A percentile compares a stretch with the other conserved stretches of the same genome.
These are phyloP conservation scores for Exophiala bonariae DNA, from an alignment of 2,329 filamentous ascomycete species.

Conservation along the genomic window DNA sequence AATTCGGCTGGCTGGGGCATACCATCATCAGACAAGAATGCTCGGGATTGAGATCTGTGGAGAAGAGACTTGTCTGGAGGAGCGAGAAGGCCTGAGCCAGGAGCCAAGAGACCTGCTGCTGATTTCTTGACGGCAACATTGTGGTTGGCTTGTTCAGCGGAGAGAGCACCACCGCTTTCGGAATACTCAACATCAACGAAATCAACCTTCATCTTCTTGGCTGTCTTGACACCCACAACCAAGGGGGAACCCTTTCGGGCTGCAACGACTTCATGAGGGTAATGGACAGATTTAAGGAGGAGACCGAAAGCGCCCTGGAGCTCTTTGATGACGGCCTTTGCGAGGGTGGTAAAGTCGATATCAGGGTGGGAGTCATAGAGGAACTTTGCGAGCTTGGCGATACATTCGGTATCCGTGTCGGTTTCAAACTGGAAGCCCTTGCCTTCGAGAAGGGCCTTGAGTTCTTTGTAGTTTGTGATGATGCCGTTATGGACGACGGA, in stretches of 20 bases:
- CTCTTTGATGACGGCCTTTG: slow-evolving; percentile 97
- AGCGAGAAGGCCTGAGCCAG: slow-evolving; percentile 67
- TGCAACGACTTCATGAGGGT: slow-evolving; percentile 95
- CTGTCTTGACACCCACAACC: slow-evolving; percentile 93
- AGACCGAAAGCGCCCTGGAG: slow-evolving; percentile 97
- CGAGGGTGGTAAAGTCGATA: slow-evolving; percentile 93
- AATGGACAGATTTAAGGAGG: slow-evolving; percentile 97
- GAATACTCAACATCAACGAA: slow-evolving; percentile 98
- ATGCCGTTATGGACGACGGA: slow-evolving; percentile 98
- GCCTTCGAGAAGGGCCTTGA: slow-evolving; percentile 85
- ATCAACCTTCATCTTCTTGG: slow-evolving; percentile 99
- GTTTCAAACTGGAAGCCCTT: slow-evolving; percentile 99
- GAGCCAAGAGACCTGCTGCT: slow-evolving; percentile 64
- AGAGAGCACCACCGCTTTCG: slow-evolving; percentile 78
- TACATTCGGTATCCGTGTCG: slow-evolving; percentile 98
- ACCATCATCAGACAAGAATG: slow-evolving; percentile 98
- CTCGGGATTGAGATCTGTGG: slow-evolving; percentile 96
- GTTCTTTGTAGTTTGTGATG: slow-evolving; percentile 99
- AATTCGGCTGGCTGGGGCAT: slow-evolving; percentile 98
- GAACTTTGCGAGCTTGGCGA: slow-evolving; percentile 98
- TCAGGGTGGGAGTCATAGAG: slow-evolving; percentile 91
- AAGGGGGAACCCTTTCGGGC: slow-evolving; percentile 97
- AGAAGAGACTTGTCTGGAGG: slow-evolving; percentile 96
- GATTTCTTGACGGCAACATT: slow-evolving; percentile 95
- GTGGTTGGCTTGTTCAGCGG: slow-evolving; percentile 92